These are phyloP conservation scores for Colletotrichum gigasporum DNA, from an alignment of 2,329 filamentous ascomycete species.

Conservation along the genomic window DNA sequence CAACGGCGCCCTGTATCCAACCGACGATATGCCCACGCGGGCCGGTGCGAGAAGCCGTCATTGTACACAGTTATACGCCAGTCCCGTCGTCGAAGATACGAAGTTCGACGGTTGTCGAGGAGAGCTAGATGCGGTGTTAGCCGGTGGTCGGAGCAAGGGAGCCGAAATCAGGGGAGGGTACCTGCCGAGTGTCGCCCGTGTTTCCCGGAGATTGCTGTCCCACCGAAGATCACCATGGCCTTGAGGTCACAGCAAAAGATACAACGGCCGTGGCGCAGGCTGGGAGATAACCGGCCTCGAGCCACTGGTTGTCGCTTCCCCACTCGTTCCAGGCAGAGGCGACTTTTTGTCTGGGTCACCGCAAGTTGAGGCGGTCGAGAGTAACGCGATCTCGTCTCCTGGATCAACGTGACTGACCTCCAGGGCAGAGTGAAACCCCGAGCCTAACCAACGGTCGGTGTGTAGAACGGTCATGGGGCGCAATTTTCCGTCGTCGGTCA, in stretches of 20 bases:
- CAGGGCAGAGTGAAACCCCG: too few species aligned
- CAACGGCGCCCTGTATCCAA: neutral
- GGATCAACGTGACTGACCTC: too few species aligned
- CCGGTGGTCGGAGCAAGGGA: neutral
- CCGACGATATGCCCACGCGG: conserved; percentile 18
- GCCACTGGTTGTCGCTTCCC: too few species aligned
- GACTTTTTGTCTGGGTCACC: too few species aligned
- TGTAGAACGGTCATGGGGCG: too few species aligned
- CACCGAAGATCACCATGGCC: neutral
- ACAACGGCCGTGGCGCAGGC: neutral
- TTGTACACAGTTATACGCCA: neutral
- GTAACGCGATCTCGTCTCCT: neutral
- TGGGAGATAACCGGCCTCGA: neutral
- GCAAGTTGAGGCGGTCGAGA: too few species aligned
- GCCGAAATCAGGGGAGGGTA: conserved; percentile 6
- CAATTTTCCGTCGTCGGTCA: too few species aligned
- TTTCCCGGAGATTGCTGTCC: conserved; percentile 12
- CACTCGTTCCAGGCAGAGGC: too few species aligned
- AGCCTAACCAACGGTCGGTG: too few species aligned
- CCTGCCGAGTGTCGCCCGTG: neutral
- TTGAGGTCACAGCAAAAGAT: neutral
- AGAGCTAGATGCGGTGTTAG: neutral
- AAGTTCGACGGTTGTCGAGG: neutral
- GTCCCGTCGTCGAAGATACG: neutral
- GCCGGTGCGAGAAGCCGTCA: conserved; percentile 16